Percentiles rank a stretch among this genome's conserved stretches.
Conservation (phyloP, 768 basidiomycete genomes). For the Phlebiopsis gigantea region DNA sequence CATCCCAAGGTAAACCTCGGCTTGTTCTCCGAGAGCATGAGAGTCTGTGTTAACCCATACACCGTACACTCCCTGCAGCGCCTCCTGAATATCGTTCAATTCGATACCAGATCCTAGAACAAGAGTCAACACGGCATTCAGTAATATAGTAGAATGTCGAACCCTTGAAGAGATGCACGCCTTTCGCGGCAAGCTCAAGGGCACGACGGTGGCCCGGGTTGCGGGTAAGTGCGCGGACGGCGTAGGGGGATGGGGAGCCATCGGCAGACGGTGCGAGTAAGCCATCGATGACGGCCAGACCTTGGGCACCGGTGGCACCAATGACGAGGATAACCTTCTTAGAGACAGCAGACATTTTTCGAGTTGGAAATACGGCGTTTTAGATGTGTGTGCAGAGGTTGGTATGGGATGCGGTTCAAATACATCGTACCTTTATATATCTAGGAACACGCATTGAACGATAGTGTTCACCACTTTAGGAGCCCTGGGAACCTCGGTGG, state of each 20-base stretch:
- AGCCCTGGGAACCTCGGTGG: too few relatives aligned
- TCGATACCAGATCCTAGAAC: constrained; percentile 27
- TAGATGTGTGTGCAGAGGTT: too few relatives aligned
- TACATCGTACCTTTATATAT: too few relatives aligned
- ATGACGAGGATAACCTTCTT: constrained; percentile 38
- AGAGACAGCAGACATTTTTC: not conserved
- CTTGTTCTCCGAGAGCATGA: constrained; percentile 27
- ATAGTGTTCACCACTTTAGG: too few relatives aligned
- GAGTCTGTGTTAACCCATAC: constrained; percentile 28
- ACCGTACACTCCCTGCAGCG: constrained; percentile 29
- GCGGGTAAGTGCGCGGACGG: constrained; percentile 37
- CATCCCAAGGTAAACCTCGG: constrained; percentile 32
- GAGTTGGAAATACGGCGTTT: too few relatives aligned
- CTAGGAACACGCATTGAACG: too few relatives aligned
- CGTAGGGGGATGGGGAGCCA: constrained; percentile 36
- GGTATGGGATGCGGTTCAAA: too few relatives aligned
- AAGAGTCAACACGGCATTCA: not conserved
- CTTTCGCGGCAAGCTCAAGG: constrained; percentile 29
- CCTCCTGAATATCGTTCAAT: constrained; percentile 22
- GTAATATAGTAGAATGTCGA: not conserved
- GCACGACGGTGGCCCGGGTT: constrained; percentile 29
- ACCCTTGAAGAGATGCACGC: constrained; percentile 34
- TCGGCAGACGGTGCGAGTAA: constrained; percentile 30
- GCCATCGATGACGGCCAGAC: constrained; percentile 32
- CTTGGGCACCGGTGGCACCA: constrained; percentile 42